Percentiles rank a stretch among this genome's conserved stretches.
Evolutionary conservation across 371 early-diverging fungal species (phyloP).

Genomic region (Apophysomyces trapeziformis): DNA sequence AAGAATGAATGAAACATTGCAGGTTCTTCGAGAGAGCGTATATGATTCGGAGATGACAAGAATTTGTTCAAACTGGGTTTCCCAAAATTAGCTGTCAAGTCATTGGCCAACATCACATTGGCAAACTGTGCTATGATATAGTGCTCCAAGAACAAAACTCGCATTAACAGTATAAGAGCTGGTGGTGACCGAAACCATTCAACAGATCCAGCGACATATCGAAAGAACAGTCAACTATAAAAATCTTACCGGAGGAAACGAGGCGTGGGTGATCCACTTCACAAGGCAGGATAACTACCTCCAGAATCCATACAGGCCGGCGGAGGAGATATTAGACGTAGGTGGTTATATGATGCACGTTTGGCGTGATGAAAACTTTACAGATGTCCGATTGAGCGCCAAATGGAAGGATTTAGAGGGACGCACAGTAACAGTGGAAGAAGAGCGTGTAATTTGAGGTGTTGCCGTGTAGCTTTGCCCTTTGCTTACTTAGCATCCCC

Average conservation of each 20-base stretch:
- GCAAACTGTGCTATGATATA: neutral
- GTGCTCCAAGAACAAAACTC: slow-evolving; percentile 1
- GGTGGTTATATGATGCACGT: slow-evolving; percentile 22
- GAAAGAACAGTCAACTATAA: slow-evolving; percentile 13
- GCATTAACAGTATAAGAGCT: neutral
- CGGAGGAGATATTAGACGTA: slow-evolving; percentile 12
- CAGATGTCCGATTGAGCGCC: slow-evolving; percentile 21
- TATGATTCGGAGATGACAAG: slow-evolving; percentile 14
- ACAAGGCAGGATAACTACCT: slow-evolving; percentile 25
- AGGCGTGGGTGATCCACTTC: slow-evolving; percentile 25
- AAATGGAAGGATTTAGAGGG: slow-evolving; percentile 19
- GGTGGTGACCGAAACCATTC: slow-evolving; percentile 3
- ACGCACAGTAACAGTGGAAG: neutral
- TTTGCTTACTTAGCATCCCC: too few species aligned
- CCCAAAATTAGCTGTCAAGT: too few species aligned
- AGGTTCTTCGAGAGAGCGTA: slow-evolving; percentile 11
- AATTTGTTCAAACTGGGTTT: slow-evolving; percentile 9
- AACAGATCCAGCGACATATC: slow-evolving; percentile 17
- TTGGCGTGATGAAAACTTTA: slow-evolving; percentile 22
- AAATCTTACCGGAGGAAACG: slow-evolving; percentile 8
- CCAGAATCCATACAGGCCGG: slow-evolving; percentile 19
- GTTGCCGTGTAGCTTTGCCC: too few species aligned
- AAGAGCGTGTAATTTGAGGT: too few species aligned
- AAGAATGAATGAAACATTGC: neutral
- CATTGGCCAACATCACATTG: neutral